Evolutionary conservation across 768 basidiomycete species (phyloP).

Genomic region (Pleurotus djamor): DNA sequence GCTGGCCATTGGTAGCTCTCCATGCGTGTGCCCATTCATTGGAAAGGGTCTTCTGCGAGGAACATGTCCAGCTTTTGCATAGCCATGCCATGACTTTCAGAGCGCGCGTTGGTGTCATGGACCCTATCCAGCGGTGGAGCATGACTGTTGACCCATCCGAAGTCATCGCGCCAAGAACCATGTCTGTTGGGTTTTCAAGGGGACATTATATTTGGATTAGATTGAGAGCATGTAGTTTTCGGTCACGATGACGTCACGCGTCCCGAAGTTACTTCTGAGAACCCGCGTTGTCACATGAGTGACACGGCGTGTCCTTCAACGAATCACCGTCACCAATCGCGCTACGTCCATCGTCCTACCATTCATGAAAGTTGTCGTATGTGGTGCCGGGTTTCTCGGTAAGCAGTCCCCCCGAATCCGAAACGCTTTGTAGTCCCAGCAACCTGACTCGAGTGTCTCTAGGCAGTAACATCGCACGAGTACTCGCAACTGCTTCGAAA

Average conservation of each 20-base stretch:
- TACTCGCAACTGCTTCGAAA: constrained; percentile 31
- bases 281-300: no score
- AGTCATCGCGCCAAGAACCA: not conserved
- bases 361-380: constrained; percentile 40
- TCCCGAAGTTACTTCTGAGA: no score
- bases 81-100: not conserved
- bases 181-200: not conserved
- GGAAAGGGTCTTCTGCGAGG: not conserved
- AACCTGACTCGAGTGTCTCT: not conserved
- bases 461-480: constrained; percentile 62
- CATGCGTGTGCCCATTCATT: not conserved
- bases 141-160: not conserved
- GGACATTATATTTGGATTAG: not conserved
- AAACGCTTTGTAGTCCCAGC: not conserved
- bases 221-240: not conserved
- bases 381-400: constrained; percentile 67
- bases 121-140: not conserved
- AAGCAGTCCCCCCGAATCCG: not conserved
- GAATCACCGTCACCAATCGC: no score
- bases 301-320: no score
- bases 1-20: not conserved
- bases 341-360: no score
- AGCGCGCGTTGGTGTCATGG: not conserved
- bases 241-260: no score
- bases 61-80: not conserved